Base-by-base conservation (phyloP, 1,284 basidiomycete genomes). In the Sutorius eximius region DNA sequence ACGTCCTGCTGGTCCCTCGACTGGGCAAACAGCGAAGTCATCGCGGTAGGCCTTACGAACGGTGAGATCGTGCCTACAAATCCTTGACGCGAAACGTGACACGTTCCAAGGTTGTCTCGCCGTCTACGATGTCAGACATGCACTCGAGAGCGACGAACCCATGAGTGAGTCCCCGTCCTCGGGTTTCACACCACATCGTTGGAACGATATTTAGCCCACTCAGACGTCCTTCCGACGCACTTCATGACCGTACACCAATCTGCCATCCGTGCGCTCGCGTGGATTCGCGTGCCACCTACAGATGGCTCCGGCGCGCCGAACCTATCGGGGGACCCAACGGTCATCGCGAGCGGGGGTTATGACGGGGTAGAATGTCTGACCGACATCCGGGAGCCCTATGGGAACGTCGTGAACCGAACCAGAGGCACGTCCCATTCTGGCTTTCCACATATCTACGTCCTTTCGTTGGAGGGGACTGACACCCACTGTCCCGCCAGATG, bases 11-110 rank as follows among this genome's bases (percentile, higher is more conserved):
- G 82, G 78, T 81, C 82, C 33, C 76, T 95, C 40, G 92, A 95
- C 62, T 96, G 93, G 93, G 87, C 86, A 2, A 92, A 92, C 60
- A 91, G 90, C 55, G 85, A 88, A 54, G 64, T 87, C 5, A 67
- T 97, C 3, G 91, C 87, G 3, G 81, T 89, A 6, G 93, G 93
- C 1, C 86, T 87, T 32, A 87, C 90, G 2, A 90, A 91, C 61
- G 93, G 93, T 92, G 52, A 49, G 73, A 53, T 9, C 8, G n/a
- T 37, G 16, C 32, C 43, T 30, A 15, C n/a, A 3, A n/a, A 16
- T 33, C 1, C 16, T 16, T 40, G 18, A 1, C 29, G 8, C 18
- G 0, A 12, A n/a, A n/a, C 24, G 15, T 51, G 29, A 57, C 45
- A 12, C 16, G 6, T 45, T n/a, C 32, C 24, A 56, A 94, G 92